These are phyloP conservation scores for Ganoderma lingzhi DNA, from an alignment of 1,284 basidiomycete species.

Conservation along the genomic window DNA sequence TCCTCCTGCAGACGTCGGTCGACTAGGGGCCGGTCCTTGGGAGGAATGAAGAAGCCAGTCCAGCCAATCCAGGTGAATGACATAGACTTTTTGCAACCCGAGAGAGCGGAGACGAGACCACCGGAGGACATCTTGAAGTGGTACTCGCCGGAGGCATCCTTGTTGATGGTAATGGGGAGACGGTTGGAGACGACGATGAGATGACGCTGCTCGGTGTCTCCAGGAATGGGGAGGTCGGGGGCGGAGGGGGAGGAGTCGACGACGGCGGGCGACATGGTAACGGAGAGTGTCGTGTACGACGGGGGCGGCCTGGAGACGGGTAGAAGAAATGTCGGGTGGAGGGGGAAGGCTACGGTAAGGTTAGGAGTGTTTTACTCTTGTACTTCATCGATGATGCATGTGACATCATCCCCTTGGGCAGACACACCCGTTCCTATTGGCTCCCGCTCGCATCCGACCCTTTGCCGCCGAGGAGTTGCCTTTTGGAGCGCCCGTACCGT, in stretches of 20 bases:
- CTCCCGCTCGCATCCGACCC: constrained; percentile 26
- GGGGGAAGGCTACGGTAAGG: constrained; percentile 14
- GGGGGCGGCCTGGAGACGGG: constrained; percentile 20
- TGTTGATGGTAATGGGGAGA: constrained; percentile 91
- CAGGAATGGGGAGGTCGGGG: constrained; percentile 43
- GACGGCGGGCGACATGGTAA: constrained; percentile 34
- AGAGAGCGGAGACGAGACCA: constrained; percentile 93
- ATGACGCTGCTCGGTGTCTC: constrained; percentile 57
- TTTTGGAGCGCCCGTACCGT: constrained; percentile 16
- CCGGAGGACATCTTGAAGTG: constrained; percentile 98
- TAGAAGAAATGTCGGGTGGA: constrained; percentile 2
- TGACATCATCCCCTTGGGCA: constrained; percentile 26
- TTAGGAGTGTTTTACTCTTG: constrained; percentile 30
- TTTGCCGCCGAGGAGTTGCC: constrained; percentile 26
- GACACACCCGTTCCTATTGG: constrained; percentile 20
- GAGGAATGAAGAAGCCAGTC: constrained; percentile 91
- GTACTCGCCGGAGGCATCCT: constrained; percentile 88
- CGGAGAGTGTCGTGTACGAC: constrained; percentile 39
- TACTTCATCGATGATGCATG: constrained; percentile 37
- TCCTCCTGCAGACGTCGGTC: constrained; percentile 92
- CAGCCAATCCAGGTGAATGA: constrained; percentile 97
- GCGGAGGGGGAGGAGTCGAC: constrained; percentile 33
- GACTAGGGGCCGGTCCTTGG: constrained; percentile 85
- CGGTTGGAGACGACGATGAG: constrained; percentile 97
- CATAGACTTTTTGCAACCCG: constrained; percentile 96